Evolutionary conservation across 2,329 filamentous ascomycete genomes (phyloP).

Genomic region (Annulohypoxylon truncatum): DNA sequence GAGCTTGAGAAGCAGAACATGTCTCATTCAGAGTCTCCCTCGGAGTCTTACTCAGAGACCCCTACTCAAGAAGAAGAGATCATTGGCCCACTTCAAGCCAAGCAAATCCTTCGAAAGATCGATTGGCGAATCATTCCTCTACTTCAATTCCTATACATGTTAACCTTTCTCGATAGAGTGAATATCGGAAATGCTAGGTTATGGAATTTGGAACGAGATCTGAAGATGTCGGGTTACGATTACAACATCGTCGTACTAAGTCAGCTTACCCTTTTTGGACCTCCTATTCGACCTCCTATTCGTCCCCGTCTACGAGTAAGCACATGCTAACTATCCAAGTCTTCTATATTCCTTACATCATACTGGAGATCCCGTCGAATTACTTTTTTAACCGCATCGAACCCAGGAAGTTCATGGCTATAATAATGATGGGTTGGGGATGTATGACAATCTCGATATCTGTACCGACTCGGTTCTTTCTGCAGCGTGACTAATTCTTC

Average conservation of each 20-base stretch:
- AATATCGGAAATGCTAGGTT: slow-evolving; percentile 51
- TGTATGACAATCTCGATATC: slow-evolving; percentile 15
- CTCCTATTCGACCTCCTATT: too few relatives aligned
- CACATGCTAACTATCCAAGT: slow-evolving; percentile 26
- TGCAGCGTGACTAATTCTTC: not conserved
- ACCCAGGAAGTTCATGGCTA: slow-evolving; percentile 44
- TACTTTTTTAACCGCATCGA: slow-evolving; percentile 49
- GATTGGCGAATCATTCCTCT: slow-evolving; percentile 44
- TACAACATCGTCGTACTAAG: slow-evolving; percentile 38
- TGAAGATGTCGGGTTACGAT: slow-evolving; percentile 47
- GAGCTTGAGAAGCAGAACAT: slow-evolving; percentile 12
- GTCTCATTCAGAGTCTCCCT: not conserved
- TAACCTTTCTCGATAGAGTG: slow-evolving; percentile 45
- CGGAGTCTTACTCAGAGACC: slow-evolving; percentile 1
- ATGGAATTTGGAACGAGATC: slow-evolving; percentile 49
- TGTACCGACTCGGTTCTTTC: not conserved
- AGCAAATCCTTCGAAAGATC: slow-evolving; percentile 40
- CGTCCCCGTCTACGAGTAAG: too few relatives aligned
- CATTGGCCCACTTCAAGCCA: slow-evolving; percentile 33
- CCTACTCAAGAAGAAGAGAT: not conserved
- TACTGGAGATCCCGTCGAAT: slow-evolving; percentile 49
- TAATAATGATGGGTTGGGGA: slow-evolving; percentile 50
- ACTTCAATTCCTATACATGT: slow-evolving; percentile 44
- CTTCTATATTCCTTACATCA: slow-evolving; percentile 51
- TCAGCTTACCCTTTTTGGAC: slow-evolving; percentile 25